Evolutionary conservation across 495 filamentous ascomycete species (phyloP), one percentile per base, ranked within the genome.

Genomic region (Aspergillus sclerotiicarbonarius): DNA sequence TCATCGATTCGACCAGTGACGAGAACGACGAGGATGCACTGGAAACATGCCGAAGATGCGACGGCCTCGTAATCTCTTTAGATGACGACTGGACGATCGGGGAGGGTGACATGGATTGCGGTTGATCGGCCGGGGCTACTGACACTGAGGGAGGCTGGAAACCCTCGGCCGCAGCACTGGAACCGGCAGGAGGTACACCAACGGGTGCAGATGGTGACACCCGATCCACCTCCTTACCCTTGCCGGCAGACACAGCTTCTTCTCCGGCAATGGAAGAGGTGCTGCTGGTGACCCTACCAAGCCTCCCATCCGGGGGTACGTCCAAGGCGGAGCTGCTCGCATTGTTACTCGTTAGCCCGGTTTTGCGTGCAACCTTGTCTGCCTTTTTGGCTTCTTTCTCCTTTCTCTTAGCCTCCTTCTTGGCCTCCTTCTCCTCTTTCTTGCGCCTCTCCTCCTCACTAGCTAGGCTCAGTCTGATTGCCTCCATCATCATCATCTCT

Each of bases 401-500:
- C 54, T 84, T 81, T 63, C 87, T 90, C 72, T 93, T 95, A 13
- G 84, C 84, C 35, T 91, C 89, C 66, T 96, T 96, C 51, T 77
- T 80, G 4, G 80, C 80, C 62, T 91, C 89, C 65, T 94, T 92
- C 50, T 94, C 90, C 31, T 88, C 88, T 63, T 88, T 88, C 49
- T 81, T 87, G 60, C 87, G 86, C 48, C 92, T 83, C 45, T 97
- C 92, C 64, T 98, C 94, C 65, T 98, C 94, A 31, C 88, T 88
- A 8, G 88, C 92, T 25, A 98, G 76, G 50, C 90, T 95, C 47
- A 96, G 72, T 31, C 94, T 79, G 53, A 98, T 93, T 2, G 94
- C 94, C 68, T 98, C 94, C 80, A 92, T 89, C 82, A 97, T 90
- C 94, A 98, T 98, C 79, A 98, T 90, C 48, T 96, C 93, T 67